Percentiles rank a stretch among this genome's conserved stretches.
phyloP scores from a whole-genome alignment of 2,329 filamentous ascomycete species.

The Colletotrichum destructivum region DNA sequence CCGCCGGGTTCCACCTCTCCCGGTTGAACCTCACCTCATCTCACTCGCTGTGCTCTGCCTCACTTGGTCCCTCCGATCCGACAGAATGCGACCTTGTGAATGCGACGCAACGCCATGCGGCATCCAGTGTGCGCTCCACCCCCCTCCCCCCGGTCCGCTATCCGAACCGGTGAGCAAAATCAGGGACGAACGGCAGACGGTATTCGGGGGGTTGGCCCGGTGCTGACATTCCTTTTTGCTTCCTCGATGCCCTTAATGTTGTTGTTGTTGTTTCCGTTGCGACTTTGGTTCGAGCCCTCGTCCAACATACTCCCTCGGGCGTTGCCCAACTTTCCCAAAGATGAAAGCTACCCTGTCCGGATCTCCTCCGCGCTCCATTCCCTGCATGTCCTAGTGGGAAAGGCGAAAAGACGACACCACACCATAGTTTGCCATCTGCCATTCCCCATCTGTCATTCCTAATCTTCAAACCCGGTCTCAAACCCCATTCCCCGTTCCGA shows the following conservation, averaged over 20 bases:
- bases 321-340: background rate
- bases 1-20: slow-evolving; percentile 6
- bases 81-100: slow-evolving; percentile 1
- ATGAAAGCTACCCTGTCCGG: background rate
- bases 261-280: too few species aligned
- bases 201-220: background rate
- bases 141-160: background rate
- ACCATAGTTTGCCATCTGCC: slow-evolving; percentile 9
- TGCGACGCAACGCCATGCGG: background rate
- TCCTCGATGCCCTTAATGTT: background rate
- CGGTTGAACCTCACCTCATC: slow-evolving; percentile 12
- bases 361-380: slow-evolving; percentile 6
- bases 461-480: background rate
- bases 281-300: background rate
- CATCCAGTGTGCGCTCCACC: background rate
- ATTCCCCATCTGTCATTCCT: slow-evolving; percentile 1
- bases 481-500: background rate
- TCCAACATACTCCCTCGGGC: background rate
- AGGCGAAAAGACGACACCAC: slow-evolving; percentile 3
- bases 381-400: slow-evolving; percentile 10
- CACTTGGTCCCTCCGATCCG: background rate
- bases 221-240: background rate
- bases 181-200: background rate
- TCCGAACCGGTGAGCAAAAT: slow-evolving; percentile 14
- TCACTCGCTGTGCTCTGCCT: background rate